Base-by-base conservation (phyloP, 805 yeast genomes). In the Starmera quercuum region DNA sequence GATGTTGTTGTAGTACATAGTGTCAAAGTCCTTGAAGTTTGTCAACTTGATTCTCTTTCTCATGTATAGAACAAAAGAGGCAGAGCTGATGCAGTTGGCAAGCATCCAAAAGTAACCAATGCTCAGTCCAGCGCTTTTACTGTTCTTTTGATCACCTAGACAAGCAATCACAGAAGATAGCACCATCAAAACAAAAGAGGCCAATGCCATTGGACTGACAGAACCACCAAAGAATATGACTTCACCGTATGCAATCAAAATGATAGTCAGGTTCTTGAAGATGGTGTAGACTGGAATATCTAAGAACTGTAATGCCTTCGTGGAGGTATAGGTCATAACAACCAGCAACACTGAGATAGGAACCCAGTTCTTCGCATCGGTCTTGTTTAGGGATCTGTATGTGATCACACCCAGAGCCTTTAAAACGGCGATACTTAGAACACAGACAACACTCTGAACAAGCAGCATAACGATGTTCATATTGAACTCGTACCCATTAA, bases 61-160 rank as follows among this genome's bases (percentile, higher is more conserved):
- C 95, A 92, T 83, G 68, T 81, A 73, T 46, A 92, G 72, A 29
- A 92, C 97, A 57, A 87, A 92, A 7, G 92, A 71, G 30, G 98
- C 97, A 36, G 95, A 83, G 13, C 96, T 76, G 57, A 90, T 69
- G 71, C 98, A 92, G 77, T 92, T 92, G 55, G 80, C 55, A 47
- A 85, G 73, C 98, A 92, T 92, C 98, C 98, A 92, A 61, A 87
- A 61, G 75, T 92, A 92, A 42, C 98, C 98, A 40, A 76, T 60
- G 51, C 74, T 73, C 46, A 72, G 59, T 36, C 68, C 58, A 41
- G 58, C 59, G 8, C 46, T 37, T 12, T 48, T 45, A 44, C 48
- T 34, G 14, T 52, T 63, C 45, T 57, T 58, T 42, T 59, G 60
- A 42, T 85, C 95, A 60, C 97, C 92, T 70, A 85, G 77, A 44